Evolutionary conservation across 148 eudicot genomes (phyloP), one percentile per base, ranked within the genome.

Genomic region (Rhododendron williamsianum): DNA sequence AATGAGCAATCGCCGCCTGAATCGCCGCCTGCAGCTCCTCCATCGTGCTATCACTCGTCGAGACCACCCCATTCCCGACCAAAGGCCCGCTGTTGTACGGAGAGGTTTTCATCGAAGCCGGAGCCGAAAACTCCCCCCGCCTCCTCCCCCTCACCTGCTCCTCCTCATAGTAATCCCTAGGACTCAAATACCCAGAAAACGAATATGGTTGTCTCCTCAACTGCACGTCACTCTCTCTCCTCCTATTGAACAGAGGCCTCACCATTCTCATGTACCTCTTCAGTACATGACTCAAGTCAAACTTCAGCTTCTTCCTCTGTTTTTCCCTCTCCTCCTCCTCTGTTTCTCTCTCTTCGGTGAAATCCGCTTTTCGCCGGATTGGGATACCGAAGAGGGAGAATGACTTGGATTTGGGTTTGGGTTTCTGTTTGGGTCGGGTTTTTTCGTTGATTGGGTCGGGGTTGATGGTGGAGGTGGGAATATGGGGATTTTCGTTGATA

Each of bases 1-100:
- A 96, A 88, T 96, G 98, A 90, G 95, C 95, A 86, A 96, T 96
- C 1, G 98, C 98, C 71, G 98, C 92, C 88, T 94, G 98, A 87
- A 96, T 96, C 3, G 98, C 98, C 82, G 93, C 91, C 83, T 96
- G 98, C 54, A 96, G 83, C 76, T 96, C 98, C 81, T 94, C 98
- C 98, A 96, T 96, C 10, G 94, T 90, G 58, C 98, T 94, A 46
- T 94, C 95, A 88, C 92, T 92, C 0, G 90, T 83, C 11, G 89
- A 13, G 88, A 82, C 58, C 3, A 83, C 86, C 87, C 43, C 27
- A 4, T 88, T 89, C 1, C 93, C 91, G 4, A 91, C 80, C 15
- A 95, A 85, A n/a, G 49, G 83, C 9, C 92, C 93, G 30, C 94
- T 90, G 52, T 90, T 90, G 10, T 88, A 86, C 11, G 98, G 98